Evolutionary conservation across 1,284 basidiomycete genomes (phyloP).

Genomic region (Moesziomyces parantarcticus): DNA sequence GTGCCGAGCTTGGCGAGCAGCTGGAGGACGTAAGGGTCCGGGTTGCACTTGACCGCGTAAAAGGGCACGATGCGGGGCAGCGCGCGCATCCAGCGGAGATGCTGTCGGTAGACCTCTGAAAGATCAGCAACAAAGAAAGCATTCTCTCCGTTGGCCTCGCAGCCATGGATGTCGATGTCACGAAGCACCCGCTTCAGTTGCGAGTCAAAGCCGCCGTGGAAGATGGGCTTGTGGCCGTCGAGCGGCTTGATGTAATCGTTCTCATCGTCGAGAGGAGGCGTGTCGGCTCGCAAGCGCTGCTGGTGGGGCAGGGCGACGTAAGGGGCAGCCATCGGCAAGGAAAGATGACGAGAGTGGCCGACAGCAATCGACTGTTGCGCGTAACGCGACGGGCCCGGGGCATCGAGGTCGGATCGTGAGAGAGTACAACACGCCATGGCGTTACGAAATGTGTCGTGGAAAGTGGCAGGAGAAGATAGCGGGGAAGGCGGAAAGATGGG

Average conservation of each 20-base stretch:
- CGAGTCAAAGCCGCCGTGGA: constrained; percentile 50
- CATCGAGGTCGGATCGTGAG: constrained; percentile 14
- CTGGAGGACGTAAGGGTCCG: constrained; percentile 91
- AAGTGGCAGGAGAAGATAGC: background rate
- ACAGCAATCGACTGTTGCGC: constrained; percentile 26
- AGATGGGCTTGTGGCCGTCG: constrained; percentile 54
- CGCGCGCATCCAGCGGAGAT: constrained; percentile 82
- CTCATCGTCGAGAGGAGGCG: constrained; percentile 50
- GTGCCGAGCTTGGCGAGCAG: constrained; percentile 88
- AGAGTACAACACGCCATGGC: constrained; percentile 30
- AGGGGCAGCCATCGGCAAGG: constrained; percentile 42
- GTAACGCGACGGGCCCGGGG: constrained; percentile 31
- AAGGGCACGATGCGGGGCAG: constrained; percentile 85
- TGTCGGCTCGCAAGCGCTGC: constrained; percentile 45
- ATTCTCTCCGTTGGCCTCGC: constrained; percentile 79
- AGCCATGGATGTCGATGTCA: constrained; percentile 68
- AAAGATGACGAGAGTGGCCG: constrained; percentile 20
- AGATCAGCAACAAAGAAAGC: constrained; percentile 98
- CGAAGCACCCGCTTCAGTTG: constrained; percentile 57
- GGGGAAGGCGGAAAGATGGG: background rate
- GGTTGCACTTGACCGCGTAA: constrained; percentile 94
- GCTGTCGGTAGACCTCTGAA: constrained; percentile 85
- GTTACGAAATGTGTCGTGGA: background rate
- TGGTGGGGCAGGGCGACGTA: constrained; percentile 41
- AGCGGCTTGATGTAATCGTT: constrained; percentile 45